Evolutionary conservation across 2,329 filamentous ascomycete species (phyloP).

Genomic region (Hypoxylon sp.): DNA sequence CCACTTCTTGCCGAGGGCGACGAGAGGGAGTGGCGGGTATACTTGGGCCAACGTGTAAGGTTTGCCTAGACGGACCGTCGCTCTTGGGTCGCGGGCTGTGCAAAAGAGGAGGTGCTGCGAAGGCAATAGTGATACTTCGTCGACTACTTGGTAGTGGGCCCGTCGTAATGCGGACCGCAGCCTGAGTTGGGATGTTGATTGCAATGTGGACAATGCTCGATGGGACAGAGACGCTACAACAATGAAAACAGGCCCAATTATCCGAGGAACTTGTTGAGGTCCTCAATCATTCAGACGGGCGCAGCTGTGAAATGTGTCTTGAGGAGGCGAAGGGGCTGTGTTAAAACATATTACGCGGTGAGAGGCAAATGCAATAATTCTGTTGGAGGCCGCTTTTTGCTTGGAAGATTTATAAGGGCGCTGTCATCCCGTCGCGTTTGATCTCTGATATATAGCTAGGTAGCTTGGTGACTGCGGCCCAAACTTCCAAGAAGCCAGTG

Average conservation of each 20-base stretch:
- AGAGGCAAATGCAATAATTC: constrained; percentile 29
- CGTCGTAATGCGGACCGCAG: constrained; percentile 20
- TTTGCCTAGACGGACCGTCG: constrained; percentile 23
- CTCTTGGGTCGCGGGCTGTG: constrained; percentile 33
- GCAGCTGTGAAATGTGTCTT: constrained; percentile 33
- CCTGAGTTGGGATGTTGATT: constrained; percentile 16
- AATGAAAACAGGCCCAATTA: background rate
- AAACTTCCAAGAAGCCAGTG: constrained; percentile 13
- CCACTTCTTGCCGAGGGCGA: constrained; percentile 30
- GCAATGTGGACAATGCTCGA: constrained; percentile 7
- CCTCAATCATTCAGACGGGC: constrained; percentile 14
- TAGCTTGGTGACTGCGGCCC: background rate
- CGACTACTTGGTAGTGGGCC: constrained; percentile 13
- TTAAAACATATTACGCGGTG: constrained; percentile 18
- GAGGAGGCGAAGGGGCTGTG: constrained; percentile 27
- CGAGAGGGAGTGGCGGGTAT: constrained; percentile 10
- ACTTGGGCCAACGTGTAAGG: constrained; percentile 3
- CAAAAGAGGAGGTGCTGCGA: constrained; percentile 20
- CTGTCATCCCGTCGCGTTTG: constrained; percentile 6
- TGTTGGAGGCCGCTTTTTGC: constrained; percentile 41
- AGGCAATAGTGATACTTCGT: constrained; percentile 18
- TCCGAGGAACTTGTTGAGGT: constrained; percentile 12
- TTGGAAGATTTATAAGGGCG: constrained; percentile 18
- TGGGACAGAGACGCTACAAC: constrained; percentile 6
- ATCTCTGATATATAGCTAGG: background rate